Evolutionary conservation across 768 basidiomycete species (phyloP).

Genomic region (Suillus cothurnatus): DNA sequence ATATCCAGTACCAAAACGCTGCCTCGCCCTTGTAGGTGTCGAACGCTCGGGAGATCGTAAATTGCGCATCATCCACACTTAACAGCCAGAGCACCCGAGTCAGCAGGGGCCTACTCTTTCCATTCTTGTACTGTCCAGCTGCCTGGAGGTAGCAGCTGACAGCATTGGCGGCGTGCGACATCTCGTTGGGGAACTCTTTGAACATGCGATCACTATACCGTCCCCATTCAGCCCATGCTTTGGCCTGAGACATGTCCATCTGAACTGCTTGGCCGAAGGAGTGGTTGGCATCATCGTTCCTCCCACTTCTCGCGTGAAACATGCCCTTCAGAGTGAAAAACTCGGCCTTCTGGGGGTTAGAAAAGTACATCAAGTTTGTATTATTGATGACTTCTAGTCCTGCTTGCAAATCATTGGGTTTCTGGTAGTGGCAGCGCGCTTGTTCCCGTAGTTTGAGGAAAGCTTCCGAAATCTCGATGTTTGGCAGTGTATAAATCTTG

Average conservation of each 20-base stretch:
- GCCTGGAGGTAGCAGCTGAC: slow-evolving; percentile 98
- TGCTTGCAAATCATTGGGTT: slow-evolving; percentile 88
- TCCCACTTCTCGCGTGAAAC: slow-evolving; percentile 89
- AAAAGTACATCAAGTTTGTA: slow-evolving; percentile 98
- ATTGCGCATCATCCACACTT: slow-evolving; percentile 80
- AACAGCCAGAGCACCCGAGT: slow-evolving; percentile 95
- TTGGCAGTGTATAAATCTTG: slow-evolving; percentile 98
- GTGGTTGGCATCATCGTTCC: slow-evolving; percentile 85
- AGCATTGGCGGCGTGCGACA: slow-evolving; percentile 81
- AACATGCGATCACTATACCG: slow-evolving; percentile 92
- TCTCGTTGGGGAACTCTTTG: slow-evolving; percentile 77
- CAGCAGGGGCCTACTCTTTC: slow-evolving; percentile 89
- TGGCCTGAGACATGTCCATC: slow-evolving; percentile 91
- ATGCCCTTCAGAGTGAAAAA: slow-evolving; percentile 99
- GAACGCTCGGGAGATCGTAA: slow-evolving; percentile 78
- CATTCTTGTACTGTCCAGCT: slow-evolving; percentile 91
- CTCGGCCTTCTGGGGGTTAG: slow-evolving; percentile 91
- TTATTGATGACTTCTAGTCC: slow-evolving; percentile 99
- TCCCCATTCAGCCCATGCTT: slow-evolving; percentile 99
- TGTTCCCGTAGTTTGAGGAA: slow-evolving; percentile 99
- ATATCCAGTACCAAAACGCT: slow-evolving; percentile 99
- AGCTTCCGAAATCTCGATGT: slow-evolving; percentile 99
- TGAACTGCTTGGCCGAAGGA: slow-evolving; percentile 97
- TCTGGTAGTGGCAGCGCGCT: slow-evolving; percentile 97
- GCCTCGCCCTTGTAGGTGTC: slow-evolving; percentile 96